These are phyloP conservation scores for Hypoxylon perforatum DNA, from an alignment of 495 filamentous ascomycete genomes.

Conservation along the genomic window DNA sequence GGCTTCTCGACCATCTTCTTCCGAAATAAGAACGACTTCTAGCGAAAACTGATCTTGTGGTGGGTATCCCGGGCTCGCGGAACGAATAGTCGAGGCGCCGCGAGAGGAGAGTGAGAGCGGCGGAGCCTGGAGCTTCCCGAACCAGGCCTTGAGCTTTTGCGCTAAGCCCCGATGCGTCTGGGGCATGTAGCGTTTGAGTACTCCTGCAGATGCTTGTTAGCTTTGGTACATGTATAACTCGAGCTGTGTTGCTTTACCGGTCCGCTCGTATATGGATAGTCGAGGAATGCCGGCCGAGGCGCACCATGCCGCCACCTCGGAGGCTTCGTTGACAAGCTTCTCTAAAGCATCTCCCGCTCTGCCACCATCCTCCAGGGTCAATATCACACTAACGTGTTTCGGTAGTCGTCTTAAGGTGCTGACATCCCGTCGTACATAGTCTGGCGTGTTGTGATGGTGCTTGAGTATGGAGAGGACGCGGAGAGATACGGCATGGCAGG, in stretches of 20 bases:
- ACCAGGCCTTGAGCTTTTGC: constrained; percentile 83
- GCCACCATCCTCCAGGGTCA: constrained; percentile 78
- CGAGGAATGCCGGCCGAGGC: constrained; percentile 84
- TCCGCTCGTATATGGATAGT: constrained; percentile 91
- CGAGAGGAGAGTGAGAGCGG: constrained; percentile 80
- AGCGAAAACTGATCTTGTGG: constrained; percentile 58
- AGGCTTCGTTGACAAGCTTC: constrained; percentile 85
- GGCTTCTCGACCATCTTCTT: constrained; percentile 89
- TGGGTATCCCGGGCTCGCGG: constrained; percentile 37
- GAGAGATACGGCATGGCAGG: constrained; percentile 79
- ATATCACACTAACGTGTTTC: constrained; percentile 85
- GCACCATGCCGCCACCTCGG: constrained; percentile 92
- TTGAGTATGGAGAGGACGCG: constrained; percentile 81
- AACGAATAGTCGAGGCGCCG: constrained; percentile 69
- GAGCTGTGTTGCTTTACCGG: constrained; percentile 65
- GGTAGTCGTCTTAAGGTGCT: constrained; percentile 76
- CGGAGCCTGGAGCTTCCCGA: constrained; percentile 73
- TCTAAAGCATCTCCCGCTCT: constrained; percentile 75
- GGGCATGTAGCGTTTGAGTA: constrained; percentile 85
- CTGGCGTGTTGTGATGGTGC: constrained; percentile 93
- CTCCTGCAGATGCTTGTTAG: constrained; percentile 63
- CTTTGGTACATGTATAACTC: neutral
- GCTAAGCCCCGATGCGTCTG: constrained; percentile 78
- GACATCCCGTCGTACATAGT: constrained; percentile 91
- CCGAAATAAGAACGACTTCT: constrained; percentile 85